phyloP scores from a whole-genome alignment of 1,284 basidiomycete species.

The Psilocybe mexicana region DNA sequence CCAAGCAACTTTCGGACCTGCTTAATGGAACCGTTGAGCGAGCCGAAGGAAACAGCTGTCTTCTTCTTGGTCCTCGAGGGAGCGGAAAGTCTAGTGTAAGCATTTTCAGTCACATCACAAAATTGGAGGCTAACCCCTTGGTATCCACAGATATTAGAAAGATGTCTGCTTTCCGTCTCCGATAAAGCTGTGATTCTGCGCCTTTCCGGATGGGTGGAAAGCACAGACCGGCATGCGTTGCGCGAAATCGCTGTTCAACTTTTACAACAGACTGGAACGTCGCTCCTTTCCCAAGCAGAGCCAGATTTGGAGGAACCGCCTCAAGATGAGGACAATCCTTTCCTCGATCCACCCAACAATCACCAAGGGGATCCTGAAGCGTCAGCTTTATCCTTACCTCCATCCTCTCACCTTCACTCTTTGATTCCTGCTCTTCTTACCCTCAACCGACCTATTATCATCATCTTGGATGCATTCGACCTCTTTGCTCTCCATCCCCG shows the following conservation, averaged over 20 bases:
- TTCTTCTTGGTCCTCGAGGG: conserved; percentile 80
- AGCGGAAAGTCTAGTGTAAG: conserved; percentile 83
- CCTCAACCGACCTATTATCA: conserved; percentile 74
- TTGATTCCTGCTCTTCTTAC: conserved; percentile 79
- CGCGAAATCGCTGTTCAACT: conserved; percentile 90
- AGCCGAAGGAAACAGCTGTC: conserved; percentile 89
- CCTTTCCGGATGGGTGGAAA: conserved; percentile 84
- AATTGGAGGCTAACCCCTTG: neutral
- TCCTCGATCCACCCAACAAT: conserved; percentile 28
- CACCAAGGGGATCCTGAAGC: conserved; percentile 14
- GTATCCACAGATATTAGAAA: conserved; percentile 56
- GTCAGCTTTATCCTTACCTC: conserved; percentile 46
- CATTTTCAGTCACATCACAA: conserved; percentile 10
- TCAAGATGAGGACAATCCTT: conserved; percentile 39
- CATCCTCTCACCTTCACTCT: conserved; percentile 78
- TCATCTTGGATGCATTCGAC: conserved; percentile 90
- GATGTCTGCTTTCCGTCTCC: conserved; percentile 45
- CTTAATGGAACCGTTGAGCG: conserved; percentile 72
- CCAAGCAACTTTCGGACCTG: conserved; percentile 59
- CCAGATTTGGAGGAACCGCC: conserved; percentile 19
- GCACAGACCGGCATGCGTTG: conserved; percentile 86
- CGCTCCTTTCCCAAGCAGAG: conserved; percentile 47
- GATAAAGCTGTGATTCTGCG: conserved; percentile 71
- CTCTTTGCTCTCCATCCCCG: conserved; percentile 87
- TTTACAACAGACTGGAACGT: conserved; percentile 63